Conservation (phyloP, 257 asterid genomes). For the Ophiorrhiza pumila region DNA sequence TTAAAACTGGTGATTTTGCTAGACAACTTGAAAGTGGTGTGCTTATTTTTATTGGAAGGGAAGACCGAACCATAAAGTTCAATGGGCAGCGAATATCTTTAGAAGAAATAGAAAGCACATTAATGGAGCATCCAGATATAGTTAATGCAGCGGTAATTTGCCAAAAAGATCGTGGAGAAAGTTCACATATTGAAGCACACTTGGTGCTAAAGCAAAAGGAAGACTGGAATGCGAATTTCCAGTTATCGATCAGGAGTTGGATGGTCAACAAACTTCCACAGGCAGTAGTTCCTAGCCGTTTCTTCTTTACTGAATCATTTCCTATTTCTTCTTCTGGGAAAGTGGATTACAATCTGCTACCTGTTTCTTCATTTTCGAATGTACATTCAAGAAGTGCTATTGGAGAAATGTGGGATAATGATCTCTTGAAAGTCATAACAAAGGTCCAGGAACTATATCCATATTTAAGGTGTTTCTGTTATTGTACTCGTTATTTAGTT, state of each 20-base stretch:
- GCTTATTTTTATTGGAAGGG: slow-evolving; percentile 73
- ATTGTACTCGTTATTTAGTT: background rate
- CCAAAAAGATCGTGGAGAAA: slow-evolving; percentile 49
- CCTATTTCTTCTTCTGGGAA: slow-evolving; percentile 88
- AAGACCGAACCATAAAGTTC: slow-evolving; percentile 76
- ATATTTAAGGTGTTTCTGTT: background rate
- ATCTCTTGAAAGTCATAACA: slow-evolving; percentile 53
- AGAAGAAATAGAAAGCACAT: slow-evolving; percentile 73
- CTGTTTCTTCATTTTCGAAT: slow-evolving; percentile 37
- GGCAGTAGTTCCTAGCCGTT: slow-evolving; percentile 55
- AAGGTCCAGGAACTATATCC: slow-evolving; percentile 41
- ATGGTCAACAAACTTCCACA: slow-evolving; percentile 59
- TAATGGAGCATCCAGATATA: slow-evolving; percentile 65
- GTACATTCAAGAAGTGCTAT: slow-evolving; percentile 26
- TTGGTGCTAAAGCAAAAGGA: slow-evolving; percentile 42
- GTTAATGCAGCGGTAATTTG: slow-evolving; percentile 78
- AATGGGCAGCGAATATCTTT: slow-evolving; percentile 83
- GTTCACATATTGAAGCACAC: slow-evolving; percentile 68
- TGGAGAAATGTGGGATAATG: slow-evolving; percentile 40
- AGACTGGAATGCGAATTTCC: slow-evolving; percentile 39
- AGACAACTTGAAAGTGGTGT: slow-evolving; percentile 78
- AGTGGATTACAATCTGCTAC: slow-evolving; percentile 64
- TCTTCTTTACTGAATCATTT: slow-evolving; percentile 51
- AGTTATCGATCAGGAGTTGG: slow-evolving; percentile 60
- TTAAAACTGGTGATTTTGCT: slow-evolving; percentile 85